Percentiles rank a stretch among this genome's conserved stretches.
Evolutionary conservation across 208 protist genomes (phyloP).

Genomic region (Trypanosoma rangeli): DNA sequence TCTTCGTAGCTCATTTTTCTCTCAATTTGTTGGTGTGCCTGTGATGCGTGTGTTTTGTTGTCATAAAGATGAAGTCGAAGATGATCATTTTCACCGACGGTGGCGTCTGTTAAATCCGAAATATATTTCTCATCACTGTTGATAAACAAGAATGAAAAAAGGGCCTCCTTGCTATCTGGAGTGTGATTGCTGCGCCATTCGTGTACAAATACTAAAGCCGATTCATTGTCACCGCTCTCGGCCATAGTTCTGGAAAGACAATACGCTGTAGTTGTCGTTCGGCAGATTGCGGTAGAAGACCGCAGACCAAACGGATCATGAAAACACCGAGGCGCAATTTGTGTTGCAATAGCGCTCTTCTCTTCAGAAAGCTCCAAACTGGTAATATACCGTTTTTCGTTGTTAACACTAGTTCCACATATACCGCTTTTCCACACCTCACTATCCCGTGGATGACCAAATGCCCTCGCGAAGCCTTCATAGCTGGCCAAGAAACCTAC

Average conservation of each 20-base stretch:
- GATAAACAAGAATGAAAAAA: constrained; percentile 26
- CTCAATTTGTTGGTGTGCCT: constrained; percentile 28
- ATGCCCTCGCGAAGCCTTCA: constrained; percentile 11
- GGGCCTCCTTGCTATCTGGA: constrained; percentile 1
- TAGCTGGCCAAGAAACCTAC: neutral
- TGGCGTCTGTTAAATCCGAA: constrained; percentile 30
- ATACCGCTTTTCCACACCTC: constrained; percentile 24
- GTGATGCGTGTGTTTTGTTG: constrained; percentile 10
- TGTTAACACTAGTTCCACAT: neutral
- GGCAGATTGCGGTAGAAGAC: neutral
- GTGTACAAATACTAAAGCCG: constrained; percentile 17
- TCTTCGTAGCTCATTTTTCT: constrained; percentile 9
- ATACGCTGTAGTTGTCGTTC: neutral
- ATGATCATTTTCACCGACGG: constrained; percentile 27
- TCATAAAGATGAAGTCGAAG: constrained; percentile 12
- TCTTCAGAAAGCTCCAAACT: constrained; percentile 14
- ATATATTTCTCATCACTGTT: constrained; percentile 17
- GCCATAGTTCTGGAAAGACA: constrained; percentile 13
- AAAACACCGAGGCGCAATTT: neutral
- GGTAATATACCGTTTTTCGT: constrained; percentile 11
- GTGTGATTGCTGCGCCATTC: constrained; percentile 4
- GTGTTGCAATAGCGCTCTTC: constrained; percentile 8
- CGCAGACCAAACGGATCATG: constrained; percentile 18
- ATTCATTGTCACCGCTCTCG: neutral
- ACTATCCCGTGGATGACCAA: constrained; percentile 20